Evolutionary conservation across 2,329 filamentous ascomycete species (phyloP), one percentile per base, ranked within the genome.

Genomic region (Microcera coccophila): DNA sequence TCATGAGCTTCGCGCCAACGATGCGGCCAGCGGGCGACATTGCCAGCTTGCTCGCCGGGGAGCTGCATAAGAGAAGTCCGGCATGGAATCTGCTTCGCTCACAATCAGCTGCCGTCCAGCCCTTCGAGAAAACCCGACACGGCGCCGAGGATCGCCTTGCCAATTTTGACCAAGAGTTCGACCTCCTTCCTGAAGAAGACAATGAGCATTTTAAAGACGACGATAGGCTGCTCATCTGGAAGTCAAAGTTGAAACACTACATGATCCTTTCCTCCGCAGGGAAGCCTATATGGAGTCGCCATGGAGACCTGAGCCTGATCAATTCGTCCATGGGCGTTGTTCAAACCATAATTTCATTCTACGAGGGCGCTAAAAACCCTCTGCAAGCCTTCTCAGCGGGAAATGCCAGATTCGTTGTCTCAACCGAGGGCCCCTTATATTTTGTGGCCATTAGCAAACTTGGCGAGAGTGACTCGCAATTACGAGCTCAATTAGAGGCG

Each of bases 301-400:
- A 98, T 62, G 93, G 94, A 31, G 89, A 96, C 55, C 78, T 95
- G 52, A 82, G 85, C 41, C 72, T 97, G 33, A 89, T 97, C 61
- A 95, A 94, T 57, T 86, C 87, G 38, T 96, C 93, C 57, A 91
- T 97, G 63, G 93, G 93, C 31, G 85, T 98, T 15, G 84, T 96
- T 2, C 93, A 97, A 63, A 98, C 93, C 33, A 91, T 98, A 55
- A 95, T 98, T 49, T 97, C 93, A 1, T 96, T 96, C 62, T 97
- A 94, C 61, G 85, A 95, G 62, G 83, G 83, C 35, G 79, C 84
- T 8, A 78, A 85, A 42, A 87, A 95, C 61, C 80, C 79, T 1
- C 74, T 98, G 10, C 79, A 81, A 51, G 85, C 85, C 12, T 98
- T 98, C 62, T 89, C 85, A 2, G 90, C 93, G n/a, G 90, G 86